Evolutionary conservation across 345 rosid species (phyloP).

Genomic region (Salix exigua): DNA sequence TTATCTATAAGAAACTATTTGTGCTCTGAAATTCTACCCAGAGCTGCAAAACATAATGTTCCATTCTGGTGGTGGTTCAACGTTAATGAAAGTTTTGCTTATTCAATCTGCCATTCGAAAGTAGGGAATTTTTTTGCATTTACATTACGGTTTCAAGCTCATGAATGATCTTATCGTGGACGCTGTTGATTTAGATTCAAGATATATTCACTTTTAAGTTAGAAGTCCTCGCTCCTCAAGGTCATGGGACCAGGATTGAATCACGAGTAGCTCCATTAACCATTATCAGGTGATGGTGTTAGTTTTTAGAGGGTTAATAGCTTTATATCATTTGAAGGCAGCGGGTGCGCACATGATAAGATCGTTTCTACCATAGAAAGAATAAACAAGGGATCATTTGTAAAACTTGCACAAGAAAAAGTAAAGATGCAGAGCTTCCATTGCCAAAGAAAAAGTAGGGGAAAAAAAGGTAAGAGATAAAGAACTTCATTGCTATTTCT

Average conservation of each 20-base stretch:
- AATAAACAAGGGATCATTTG: slow-evolving; percentile 3
- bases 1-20: not conserved
- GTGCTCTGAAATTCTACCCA: not conserved
- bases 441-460: slow-evolving; percentile 2
- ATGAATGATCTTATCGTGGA: not conserved
- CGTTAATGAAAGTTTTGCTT: not conserved
- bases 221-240: not conserved
- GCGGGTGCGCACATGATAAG: not conserved
- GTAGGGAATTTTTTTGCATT: not conserved
- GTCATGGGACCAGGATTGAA: not conserved
- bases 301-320: not conserved
- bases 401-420: slow-evolving; percentile 18
- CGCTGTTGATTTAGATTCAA: not conserved
- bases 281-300: not conserved
- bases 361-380: not conserved
- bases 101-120: not conserved
- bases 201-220: not conserved
- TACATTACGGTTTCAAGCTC: not conserved
- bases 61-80: not conserved
- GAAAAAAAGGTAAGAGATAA: slow-evolving; percentile 6
- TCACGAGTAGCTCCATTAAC: not conserved
- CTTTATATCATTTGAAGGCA: not conserved
- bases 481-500: slow-evolving; percentile 33
- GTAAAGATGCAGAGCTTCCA: slow-evolving; percentile 11
- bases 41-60: not conserved